Evolutionary conservation across 2,329 filamentous ascomycete species (phyloP), one percentile per base, ranked within the genome.

Genomic region (Pyrenochaeta sp.): DNA sequence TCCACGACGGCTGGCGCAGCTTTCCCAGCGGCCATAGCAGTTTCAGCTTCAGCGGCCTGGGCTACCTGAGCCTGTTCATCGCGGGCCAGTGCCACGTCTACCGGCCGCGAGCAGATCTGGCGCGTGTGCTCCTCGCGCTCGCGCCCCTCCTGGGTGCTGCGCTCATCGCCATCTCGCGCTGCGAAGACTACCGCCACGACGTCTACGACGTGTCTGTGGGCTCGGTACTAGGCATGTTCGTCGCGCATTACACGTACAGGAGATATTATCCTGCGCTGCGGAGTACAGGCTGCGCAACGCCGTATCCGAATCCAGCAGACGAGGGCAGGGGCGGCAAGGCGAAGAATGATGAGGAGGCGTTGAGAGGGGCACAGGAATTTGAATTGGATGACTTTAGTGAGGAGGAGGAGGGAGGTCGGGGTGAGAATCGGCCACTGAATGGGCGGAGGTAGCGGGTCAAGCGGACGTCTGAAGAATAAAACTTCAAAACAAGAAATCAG

Each of bases 1-100:
- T 95, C 3, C 87, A 94, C 52, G 90, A 95, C 59, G 90, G 89
- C 11, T 93, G 89, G 86, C 83, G 90, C 28, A 89, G 85, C 15
- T 95, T 94, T 58, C 90, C 90, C 1, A 88, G 84, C 2, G 90
- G 90, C 1, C 90, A 95, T 69, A 86, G 83, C 9, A 89, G 85
- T 47, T 92, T 92, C 65, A 81, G 88, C 1, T 95, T 94, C 65
- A 82, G 84, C 3, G 90, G 90, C 0, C 76, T 95, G 7, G 89
- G 89, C 3, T 94, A 89, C 63, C 72, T 91, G 13, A 80, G 83
- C 15, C 73, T 89, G 18, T 90, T 88, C 65, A 74, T 90, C 19
- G 84, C 85, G 1, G 87, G 87, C 3, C 83, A 86, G 58, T 76
- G 83, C 61, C 81, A 80, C 53, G 77, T 82, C 5, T 79, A 85